phyloP scores from a whole-genome alignment of 2,329 filamentous ascomycete species.

The Venturia aucupariae region DNA sequence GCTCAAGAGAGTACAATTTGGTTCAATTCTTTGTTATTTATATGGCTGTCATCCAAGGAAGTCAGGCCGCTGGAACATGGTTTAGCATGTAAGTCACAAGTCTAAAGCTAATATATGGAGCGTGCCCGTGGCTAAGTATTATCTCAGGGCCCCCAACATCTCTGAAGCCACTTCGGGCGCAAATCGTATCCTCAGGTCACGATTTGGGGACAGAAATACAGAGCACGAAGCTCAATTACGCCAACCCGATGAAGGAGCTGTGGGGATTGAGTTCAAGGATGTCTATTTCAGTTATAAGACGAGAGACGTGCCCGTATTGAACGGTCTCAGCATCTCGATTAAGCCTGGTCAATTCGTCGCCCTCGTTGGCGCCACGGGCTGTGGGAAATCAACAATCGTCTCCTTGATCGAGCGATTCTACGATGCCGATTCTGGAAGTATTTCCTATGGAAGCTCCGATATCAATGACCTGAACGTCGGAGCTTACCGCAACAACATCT shows the following conservation, averaged over 20 bases:
- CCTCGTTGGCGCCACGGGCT: slow-evolving; percentile 60
- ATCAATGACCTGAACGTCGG: slow-evolving; percentile 28
- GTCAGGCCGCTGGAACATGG: slow-evolving; percentile 29
- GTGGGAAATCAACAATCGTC: slow-evolving; percentile 65
- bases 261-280: slow-evolving; percentile 20
- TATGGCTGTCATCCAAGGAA: slow-evolving; percentile 40
- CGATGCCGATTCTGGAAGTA: slow-evolving; percentile 52
- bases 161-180: slow-evolving; percentile 28
- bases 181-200: slow-evolving; percentile 29
- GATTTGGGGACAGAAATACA: slow-evolving; percentile 18
- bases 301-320: slow-evolving; percentile 26
- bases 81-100: too few relatives aligned
- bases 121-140: too few relatives aligned
- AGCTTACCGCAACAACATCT: slow-evolving; percentile 33
- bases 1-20: slow-evolving; percentile 37
- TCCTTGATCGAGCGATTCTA: slow-evolving; percentile 56
- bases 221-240: slow-evolving; percentile 17
- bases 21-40: slow-evolving; percentile 45
- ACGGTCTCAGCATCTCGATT: slow-evolving; percentile 38
- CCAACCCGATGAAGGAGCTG: slow-evolving; percentile 16
- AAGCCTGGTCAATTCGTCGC: slow-evolving; percentile 59
- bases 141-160: slow-evolving; percentile 38
- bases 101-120: too few relatives aligned
- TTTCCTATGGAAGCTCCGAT: slow-evolving; percentile 43
- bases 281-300: slow-evolving; percentile 22